These are phyloP conservation scores for Diaporthe vexans DNA, from an alignment of 2,329 filamentous ascomycete species.

Conservation along the genomic window DNA sequence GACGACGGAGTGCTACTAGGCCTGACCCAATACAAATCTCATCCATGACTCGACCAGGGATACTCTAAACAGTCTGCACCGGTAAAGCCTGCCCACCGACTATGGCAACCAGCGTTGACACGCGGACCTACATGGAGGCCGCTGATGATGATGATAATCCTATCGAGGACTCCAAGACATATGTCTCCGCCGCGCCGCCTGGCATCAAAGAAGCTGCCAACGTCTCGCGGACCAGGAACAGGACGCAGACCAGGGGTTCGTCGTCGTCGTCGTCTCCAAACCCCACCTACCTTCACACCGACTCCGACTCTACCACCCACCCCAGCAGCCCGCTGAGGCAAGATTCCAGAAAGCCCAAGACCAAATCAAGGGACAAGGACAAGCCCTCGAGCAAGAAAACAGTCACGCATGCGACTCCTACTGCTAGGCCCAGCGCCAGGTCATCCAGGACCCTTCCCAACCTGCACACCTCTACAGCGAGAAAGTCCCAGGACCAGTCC, in stretches of 20 bases:
- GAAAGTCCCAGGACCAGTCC: constrained; percentile 54
- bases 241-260: constrained; percentile 55
- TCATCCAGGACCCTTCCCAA: constrained; percentile 55
- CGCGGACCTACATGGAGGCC: constrained; percentile 64
- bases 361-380: constrained; percentile 46
- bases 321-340: constrained; percentile 51
- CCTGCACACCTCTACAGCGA: constrained; percentile 45
- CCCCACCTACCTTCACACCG: constrained; percentile 50
- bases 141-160: constrained; percentile 63
- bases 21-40: neutral
- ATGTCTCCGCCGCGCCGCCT: constrained; percentile 60
- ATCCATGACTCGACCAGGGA: constrained; percentile 23
- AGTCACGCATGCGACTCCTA: constrained; percentile 35
- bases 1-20: neutral
- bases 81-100: constrained; percentile 42
- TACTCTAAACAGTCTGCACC: neutral
- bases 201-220: constrained; percentile 66
- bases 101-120: constrained; percentile 58
- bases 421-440: constrained; percentile 49
- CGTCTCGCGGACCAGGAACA: constrained; percentile 62
- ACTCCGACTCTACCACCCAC: constrained; percentile 61
- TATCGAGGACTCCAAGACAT: constrained; percentile 56
- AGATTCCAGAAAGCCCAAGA: constrained; percentile 51
- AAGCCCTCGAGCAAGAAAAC: constrained; percentile 49
- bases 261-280: constrained; percentile 54